Conservation (phyloP, 208 protist genomes). For the Spongospora subterranea region DNA sequence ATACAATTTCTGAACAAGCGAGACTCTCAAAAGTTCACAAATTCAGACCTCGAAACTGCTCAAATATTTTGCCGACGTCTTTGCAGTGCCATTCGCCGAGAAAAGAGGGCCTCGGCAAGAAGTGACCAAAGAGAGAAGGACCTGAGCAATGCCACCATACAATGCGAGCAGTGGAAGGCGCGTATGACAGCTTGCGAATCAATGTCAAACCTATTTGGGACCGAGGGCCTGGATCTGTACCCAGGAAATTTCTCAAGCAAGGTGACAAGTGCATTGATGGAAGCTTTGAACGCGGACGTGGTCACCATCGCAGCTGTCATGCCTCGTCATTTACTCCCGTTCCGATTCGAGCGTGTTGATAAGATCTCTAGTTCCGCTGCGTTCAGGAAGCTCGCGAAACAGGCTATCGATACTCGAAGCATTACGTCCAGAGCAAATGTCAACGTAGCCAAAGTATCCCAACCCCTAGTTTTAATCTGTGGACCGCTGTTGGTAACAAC, state of each 20-base stretch:
- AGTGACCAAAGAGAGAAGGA: neutral
- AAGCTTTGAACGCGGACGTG: neutral
- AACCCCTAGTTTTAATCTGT: neutral
- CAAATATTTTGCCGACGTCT: neutral
- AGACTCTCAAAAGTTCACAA: neutral
- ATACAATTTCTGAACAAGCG: neutral
- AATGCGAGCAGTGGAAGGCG: neutral
- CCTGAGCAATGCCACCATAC: neutral
- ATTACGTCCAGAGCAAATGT: neutral
- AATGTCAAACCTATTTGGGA: neutral
- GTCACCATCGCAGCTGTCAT: conserved; percentile 24
- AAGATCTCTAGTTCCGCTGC: conserved; percentile 16
- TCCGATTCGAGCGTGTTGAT: neutral
- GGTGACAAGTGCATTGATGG: neutral
- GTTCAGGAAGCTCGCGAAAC: neutral
- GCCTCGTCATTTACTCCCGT: conserved; percentile 26
- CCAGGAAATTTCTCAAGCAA: conserved; percentile 1
- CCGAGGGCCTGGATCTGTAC: neutral
- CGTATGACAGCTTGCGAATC: neutral
- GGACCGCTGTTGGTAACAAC: neutral
- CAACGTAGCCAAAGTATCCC: conserved; percentile 17
- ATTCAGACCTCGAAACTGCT: neutral
- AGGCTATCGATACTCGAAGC: neutral
- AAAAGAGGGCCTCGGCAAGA: neutral
- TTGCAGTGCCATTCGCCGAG: conserved; percentile 9